phyloP scores from a whole-genome alignment of 345 rosid species.

The Dipteronia dyeriana region DNA sequence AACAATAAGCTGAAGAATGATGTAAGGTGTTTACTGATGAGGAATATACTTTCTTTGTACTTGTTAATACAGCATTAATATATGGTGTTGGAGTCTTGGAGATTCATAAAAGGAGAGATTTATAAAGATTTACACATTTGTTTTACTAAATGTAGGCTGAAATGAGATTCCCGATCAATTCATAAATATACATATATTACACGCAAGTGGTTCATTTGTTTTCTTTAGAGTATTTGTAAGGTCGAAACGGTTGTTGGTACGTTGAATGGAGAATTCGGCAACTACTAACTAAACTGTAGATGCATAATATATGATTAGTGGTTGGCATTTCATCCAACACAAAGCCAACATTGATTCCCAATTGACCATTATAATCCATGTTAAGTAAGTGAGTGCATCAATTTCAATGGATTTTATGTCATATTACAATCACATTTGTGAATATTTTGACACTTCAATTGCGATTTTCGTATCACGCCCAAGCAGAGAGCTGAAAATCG shows the following conservation, averaged over 20 bases:
- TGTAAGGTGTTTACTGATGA: neutral
- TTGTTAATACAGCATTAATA: too few relatives aligned
- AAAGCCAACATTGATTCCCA: neutral
- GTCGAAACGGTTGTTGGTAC: neutral
- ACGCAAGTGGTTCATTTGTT: neutral
- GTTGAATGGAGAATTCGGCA: neutral
- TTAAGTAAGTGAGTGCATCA: neutral
- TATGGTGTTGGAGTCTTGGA: neutral
- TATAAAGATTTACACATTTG: neutral
- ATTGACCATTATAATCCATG: neutral
- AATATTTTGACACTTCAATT: neutral
- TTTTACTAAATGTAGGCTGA: neutral
- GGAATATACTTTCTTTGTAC: constrained; percentile 16
- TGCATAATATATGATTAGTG: constrained; percentile 8
- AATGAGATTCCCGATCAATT: neutral
- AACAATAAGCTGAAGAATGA: neutral
- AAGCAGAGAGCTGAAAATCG: too few relatives aligned
- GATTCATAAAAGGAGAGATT: neutral
- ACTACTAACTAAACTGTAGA: neutral
- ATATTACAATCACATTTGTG: neutral
- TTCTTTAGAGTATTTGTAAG: neutral
- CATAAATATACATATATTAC: neutral
- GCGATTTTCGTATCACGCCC: too few relatives aligned
- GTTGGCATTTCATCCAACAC: constrained; percentile 15
- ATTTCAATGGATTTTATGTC: neutral